These are phyloP conservation scores for Vaucheria bursata DNA, from an alignment of 352 stramenopile genomes.

Conservation along the genomic window DNA sequence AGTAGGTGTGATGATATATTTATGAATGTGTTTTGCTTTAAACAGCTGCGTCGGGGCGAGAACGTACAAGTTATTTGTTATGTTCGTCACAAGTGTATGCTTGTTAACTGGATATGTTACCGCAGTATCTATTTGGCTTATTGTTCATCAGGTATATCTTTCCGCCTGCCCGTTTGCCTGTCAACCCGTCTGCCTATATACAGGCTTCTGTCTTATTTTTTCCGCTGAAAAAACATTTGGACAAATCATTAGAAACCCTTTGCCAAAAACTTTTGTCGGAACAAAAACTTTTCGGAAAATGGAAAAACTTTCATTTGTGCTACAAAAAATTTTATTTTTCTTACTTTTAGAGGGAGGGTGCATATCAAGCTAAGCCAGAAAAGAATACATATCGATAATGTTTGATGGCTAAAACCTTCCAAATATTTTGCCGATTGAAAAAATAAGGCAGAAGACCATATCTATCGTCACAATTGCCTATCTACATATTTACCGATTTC, in stretches of 20 bases:
- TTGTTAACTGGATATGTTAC: constrained; percentile 36
- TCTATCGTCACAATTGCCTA: too few species aligned
- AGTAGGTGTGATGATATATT: too few species aligned
- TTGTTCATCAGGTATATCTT: constrained; percentile 1
- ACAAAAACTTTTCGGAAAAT: background rate
- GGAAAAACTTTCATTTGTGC: too few species aligned
- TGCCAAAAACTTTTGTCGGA: background rate
- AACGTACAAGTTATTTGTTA: constrained; percentile 86
- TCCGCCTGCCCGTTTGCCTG: constrained; percentile 6
- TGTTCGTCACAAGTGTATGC: constrained; percentile 61
- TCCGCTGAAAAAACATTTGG: background rate
- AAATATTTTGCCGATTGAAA: too few species aligned
- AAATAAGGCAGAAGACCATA: too few species aligned
- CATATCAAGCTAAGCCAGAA: too few species aligned
- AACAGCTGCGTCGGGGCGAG: constrained; percentile 81
- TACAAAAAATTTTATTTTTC: too few species aligned
- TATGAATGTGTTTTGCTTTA: too few species aligned
- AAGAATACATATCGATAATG: too few species aligned
- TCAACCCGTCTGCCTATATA: constrained; percentile 12
- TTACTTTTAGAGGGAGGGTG: too few species aligned
- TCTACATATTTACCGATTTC: too few species aligned
- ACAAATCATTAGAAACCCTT: constrained; percentile 4
- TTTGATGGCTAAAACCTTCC: too few species aligned
- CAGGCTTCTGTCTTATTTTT: constrained; percentile 1
- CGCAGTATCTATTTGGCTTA: constrained; percentile 47